Conservation (phyloP, 345 rosid genomes). For the Geranium rotundifolium region DNA sequence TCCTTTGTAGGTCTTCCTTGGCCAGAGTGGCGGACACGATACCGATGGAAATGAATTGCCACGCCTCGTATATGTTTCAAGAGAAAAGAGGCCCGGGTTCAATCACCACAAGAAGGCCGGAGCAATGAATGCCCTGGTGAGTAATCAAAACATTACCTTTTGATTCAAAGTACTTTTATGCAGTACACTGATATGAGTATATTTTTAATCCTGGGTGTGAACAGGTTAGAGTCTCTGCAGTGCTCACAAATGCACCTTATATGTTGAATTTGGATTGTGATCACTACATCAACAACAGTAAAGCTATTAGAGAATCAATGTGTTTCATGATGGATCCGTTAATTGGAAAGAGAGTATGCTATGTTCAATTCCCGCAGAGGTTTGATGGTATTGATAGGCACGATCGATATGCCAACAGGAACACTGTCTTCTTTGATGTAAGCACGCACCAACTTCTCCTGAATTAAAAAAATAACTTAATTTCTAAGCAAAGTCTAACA, state of each 20-base stretch:
- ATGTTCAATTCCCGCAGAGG: slow-evolving; percentile 50
- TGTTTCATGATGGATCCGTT: slow-evolving; percentile 57
- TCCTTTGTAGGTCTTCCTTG: slow-evolving; percentile 33
- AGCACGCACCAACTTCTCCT: no score
- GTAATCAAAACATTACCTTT: slow-evolving; percentile 1
- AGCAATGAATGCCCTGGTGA: slow-evolving; percentile 54
- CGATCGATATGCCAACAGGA: slow-evolving; percentile 42
- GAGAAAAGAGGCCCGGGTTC: slow-evolving; percentile 42
- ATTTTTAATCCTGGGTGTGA: background rate
- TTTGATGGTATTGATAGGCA: slow-evolving; percentile 36
- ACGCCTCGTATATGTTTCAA: no score
- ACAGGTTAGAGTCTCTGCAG: slow-evolving; percentile 52
- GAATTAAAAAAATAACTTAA: background rate
- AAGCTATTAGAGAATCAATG: slow-evolving; percentile 46
- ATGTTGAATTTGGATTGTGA: slow-evolving; percentile 45
- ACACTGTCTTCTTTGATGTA: slow-evolving; percentile 42
- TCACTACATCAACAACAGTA: slow-evolving; percentile 49
- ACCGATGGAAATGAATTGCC: slow-evolving; percentile 45
- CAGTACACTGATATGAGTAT: background rate
- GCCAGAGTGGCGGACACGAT: slow-evolving; percentile 45
- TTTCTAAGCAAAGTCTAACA: slow-evolving; percentile 3
- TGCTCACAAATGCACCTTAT: slow-evolving; percentile 47
- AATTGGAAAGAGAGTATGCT: slow-evolving; percentile 36
- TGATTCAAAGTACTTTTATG: background rate
- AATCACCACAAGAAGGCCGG: slow-evolving; percentile 53